These are phyloP conservation scores for Skeletonema menzelii DNA, from an alignment of 108 stramenopile species.

Conservation along the genomic window DNA sequence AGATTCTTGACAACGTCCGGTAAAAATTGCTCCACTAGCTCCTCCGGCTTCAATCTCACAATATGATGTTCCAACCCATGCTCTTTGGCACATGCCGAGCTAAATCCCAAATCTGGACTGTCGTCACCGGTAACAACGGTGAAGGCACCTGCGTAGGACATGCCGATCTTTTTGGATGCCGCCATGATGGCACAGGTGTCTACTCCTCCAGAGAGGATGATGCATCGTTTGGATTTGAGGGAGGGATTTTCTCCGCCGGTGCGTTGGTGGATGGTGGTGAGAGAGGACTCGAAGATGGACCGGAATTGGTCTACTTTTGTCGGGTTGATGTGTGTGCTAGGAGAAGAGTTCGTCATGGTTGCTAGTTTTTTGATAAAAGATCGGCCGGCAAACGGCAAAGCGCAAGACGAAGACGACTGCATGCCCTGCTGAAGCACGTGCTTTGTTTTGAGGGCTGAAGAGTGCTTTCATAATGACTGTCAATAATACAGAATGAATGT, in stretches of 20 bases:
- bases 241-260: neutral
- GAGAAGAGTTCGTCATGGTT: neutral
- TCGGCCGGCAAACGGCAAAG: no score
- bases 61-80: slow-evolving; percentile 42
- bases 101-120: slow-evolving; percentile 46
- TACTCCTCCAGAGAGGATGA: slow-evolving; percentile 56
- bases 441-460: neutral
- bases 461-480: no score
- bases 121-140: slow-evolving; percentile 48
- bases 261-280: slow-evolving; percentile 16
- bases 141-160: slow-evolving; percentile 43
- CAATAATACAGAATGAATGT: no score
- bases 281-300: slow-evolving; percentile 28
- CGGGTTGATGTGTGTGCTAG: neutral
- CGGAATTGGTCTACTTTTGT: slow-evolving; percentile 23
- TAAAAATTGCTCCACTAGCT: slow-evolving; percentile 42
- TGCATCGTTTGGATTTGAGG: slow-evolving; percentile 22
- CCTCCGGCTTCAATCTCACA: slow-evolving; percentile 31
- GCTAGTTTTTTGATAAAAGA: no score
- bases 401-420: no score
- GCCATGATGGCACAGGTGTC: slow-evolving; percentile 60
- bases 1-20: slow-evolving; percentile 34
- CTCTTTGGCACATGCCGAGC: slow-evolving; percentile 37
- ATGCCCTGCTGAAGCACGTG: neutral
- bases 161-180: slow-evolving; percentile 28